These are phyloP conservation scores for Colletotrichum orchidophilum DNA, from an alignment of 2,329 filamentous ascomycete genomes.

Conservation along the genomic window DNA sequence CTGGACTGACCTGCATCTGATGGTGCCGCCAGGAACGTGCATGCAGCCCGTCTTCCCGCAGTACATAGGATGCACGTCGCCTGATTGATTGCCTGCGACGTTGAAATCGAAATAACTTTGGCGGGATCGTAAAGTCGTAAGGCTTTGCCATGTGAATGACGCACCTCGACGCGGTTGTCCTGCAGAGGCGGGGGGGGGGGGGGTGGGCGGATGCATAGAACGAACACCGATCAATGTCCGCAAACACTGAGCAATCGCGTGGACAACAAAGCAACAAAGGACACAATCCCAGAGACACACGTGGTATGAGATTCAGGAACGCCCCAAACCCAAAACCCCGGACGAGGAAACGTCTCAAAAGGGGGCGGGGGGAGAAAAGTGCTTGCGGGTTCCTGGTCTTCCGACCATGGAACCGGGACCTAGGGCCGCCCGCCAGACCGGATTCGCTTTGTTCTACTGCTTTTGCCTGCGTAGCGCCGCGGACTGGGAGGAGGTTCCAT, in stretches of 20 bases:
- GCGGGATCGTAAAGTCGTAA: background rate
- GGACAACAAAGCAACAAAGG: background rate
- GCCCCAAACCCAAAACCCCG: background rate
- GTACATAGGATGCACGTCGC: background rate
- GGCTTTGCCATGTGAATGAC: background rate
- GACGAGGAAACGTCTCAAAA: conserved; percentile 6
- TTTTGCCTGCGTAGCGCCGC: background rate
- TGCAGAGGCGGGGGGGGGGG: background rate
- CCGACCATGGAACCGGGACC: background rate
- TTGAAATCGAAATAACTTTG: too few species aligned
- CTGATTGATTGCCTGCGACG: background rate
- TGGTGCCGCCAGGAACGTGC: conserved; percentile 1
- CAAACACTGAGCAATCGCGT: background rate
- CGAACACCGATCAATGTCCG: background rate
- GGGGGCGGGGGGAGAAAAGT: background rate
- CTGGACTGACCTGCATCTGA: conserved; percentile 7
- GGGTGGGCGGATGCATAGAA: background rate
- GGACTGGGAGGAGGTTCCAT: background rate
- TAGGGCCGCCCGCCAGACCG: conserved; percentile 7
- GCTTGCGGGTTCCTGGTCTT: background rate
- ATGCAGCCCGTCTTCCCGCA: conserved; percentile 9
- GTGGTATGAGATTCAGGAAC: conserved; percentile 8
- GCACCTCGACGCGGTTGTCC: conserved; percentile 18
- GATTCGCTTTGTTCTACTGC: background rate
- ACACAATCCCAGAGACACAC: conserved; percentile 10